A percentile compares a stretch with the other conserved stretches of the same genome.
These are phyloP conservation scores for Chloranthus sessilifolius DNA, from an alignment of 164 flowering plant species.

Conservation along the genomic window DNA sequence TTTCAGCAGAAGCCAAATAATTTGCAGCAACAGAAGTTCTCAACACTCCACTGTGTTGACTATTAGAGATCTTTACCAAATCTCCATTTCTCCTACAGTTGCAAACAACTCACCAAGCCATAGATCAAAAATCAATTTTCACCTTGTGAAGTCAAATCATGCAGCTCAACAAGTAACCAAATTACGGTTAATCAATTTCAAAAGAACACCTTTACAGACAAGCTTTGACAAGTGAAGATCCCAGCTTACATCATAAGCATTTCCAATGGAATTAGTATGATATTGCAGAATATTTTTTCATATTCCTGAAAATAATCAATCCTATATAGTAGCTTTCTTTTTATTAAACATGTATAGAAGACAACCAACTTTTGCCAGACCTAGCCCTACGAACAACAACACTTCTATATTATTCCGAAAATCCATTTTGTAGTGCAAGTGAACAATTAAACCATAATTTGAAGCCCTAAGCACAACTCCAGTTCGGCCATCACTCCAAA, in stretches of 20 bases:
- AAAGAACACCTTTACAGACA: not conserved
- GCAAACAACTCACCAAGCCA: no score
- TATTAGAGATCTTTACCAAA: no score
- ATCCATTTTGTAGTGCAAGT: not conserved
- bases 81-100: no score
- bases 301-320: not conserved
- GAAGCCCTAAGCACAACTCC: not conserved
- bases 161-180: no score
- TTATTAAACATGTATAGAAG: not conserved
- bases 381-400: not conserved
- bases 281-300: not conserved
- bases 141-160: no score
- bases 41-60: no score
- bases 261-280: slow-evolving; percentile 1
- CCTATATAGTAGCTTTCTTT: not conserved
- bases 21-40: no score
- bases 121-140: no score
- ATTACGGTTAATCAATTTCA: no score
- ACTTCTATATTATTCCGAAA: not conserved
- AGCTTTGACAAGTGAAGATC: not conserved
- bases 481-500: no score
- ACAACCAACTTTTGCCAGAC: not conserved
- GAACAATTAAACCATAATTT: not conserved
- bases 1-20: no score
- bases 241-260: not conserved